Evolutionary conservation across 192 early-diverging fungal species (phyloP).

Genomic region (Funneliformis mosseae): DNA sequence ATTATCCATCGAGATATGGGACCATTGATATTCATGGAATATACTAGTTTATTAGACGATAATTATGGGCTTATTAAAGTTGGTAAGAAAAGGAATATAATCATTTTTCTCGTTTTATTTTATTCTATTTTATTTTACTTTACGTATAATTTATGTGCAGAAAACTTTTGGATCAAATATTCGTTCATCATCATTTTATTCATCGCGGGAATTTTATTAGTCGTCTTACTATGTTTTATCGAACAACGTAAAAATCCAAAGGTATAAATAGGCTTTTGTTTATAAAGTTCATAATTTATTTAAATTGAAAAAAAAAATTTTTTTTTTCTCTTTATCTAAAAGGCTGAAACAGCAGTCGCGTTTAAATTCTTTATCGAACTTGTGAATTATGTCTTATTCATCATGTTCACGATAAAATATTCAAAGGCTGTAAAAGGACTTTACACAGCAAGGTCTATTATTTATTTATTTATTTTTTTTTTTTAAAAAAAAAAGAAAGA

Average conservation of each 20-base stretch:
- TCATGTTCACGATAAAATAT: slow-evolving; percentile 2
- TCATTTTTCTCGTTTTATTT: not conserved
- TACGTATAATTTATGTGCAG: not conserved
- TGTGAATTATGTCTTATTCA: not conserved
- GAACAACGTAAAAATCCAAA: not conserved
- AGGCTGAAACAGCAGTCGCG: not conserved
- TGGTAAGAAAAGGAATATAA: not conserved
- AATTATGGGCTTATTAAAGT: not conserved
- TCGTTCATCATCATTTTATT: not conserved
- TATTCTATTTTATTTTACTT: not conserved
- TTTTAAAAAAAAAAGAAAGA: not conserved
- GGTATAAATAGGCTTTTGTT: not conserved
- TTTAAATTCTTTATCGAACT: not conserved
- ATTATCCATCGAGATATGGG: not conserved
- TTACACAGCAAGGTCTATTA: not conserved
- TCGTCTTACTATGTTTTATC: not conserved
- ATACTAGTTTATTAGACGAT: not conserved
- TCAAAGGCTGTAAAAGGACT: not conserved
- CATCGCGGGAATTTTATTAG: not conserved
- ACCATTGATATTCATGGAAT: not conserved
- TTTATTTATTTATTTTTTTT: not conserved
- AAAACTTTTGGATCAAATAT: not conserved
- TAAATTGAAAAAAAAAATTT: not conserved
- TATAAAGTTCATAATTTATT: not conserved
- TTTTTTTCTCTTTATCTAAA: not conserved